Evolutionary conservation across 2,329 filamentous ascomycete genomes (phyloP).

Genomic region (Phyllosticta capitalensis): DNA sequence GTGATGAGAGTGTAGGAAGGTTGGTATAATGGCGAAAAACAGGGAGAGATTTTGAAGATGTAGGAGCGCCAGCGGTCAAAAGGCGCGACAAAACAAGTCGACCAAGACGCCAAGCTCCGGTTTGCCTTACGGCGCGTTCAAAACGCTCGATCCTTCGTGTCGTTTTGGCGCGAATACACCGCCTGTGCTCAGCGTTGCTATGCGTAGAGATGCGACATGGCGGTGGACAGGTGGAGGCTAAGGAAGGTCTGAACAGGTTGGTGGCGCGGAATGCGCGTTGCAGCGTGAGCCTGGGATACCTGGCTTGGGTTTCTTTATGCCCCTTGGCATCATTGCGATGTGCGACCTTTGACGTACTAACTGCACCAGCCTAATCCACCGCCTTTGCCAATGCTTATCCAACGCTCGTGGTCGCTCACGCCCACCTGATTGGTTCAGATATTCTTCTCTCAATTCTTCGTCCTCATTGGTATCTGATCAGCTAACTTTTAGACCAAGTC

Average conservation of each 20-base stretch:
- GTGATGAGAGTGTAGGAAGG: not conserved
- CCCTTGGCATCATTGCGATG: not conserved
- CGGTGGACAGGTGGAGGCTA: not conserved
- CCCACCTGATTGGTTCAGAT: not conserved
- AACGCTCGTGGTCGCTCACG: not conserved
- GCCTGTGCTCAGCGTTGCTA: not conserved
- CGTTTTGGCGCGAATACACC: not conserved
- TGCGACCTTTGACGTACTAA: not conserved
- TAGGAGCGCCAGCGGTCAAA: not conserved
- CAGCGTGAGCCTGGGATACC: not conserved
- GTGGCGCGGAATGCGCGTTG: not conserved
- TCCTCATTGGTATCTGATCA: not conserved
- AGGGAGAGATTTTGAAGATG: not conserved
- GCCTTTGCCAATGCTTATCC: not conserved
- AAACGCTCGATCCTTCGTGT: not conserved
- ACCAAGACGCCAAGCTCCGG: not conserved
- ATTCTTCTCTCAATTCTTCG: not conserved
- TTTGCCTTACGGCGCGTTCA: not conserved
- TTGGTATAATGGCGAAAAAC: not conserved
- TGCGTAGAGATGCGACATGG: not conserved
- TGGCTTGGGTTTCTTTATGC: not conserved
- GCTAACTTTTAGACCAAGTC: not conserved
- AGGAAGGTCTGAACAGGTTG: not conserved
- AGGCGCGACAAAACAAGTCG: not conserved
- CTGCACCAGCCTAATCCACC: not conserved